phyloP scores from a whole-genome alignment of 75 land plant species.

The Sequoiadendron giganteum region DNA sequence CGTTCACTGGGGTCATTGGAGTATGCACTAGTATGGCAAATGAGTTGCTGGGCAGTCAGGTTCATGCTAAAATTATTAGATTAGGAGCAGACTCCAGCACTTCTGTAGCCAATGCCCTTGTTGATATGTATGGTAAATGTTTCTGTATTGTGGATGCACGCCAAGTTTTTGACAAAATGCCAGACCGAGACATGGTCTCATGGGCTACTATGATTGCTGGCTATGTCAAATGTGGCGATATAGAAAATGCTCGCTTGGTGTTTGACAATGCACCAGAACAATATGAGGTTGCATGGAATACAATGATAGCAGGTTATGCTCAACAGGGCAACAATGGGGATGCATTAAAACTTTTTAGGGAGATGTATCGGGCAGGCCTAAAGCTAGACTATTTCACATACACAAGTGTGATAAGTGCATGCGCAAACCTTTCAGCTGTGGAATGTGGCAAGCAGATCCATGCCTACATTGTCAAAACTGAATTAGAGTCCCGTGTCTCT shows the following conservation, averaged over 20 bases:
- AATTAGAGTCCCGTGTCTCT: constrained; percentile 14
- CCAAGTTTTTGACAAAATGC: constrained; percentile 24
- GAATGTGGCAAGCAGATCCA: constrained; percentile 30
- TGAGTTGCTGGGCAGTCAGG: constrained; percentile 23
- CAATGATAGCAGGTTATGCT: constrained; percentile 27
- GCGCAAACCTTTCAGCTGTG: constrained; percentile 16
- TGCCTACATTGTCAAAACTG: constrained; percentile 18
- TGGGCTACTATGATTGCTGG: constrained; percentile 38
- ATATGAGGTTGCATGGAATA: constrained; percentile 38
- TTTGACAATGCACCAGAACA: constrained; percentile 12
- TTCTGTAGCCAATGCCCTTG: constrained; percentile 23
- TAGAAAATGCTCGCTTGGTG: constrained; percentile 19
- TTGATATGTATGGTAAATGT: constrained; percentile 53
- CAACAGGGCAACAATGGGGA: constrained; percentile 23
- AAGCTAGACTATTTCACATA: constrained; percentile 28
- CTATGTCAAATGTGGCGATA: constrained; percentile 35
- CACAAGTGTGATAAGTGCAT: constrained; percentile 29
- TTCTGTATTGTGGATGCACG: constrained; percentile 23
- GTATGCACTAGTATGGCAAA: constrained; percentile 16
- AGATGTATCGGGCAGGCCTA: constrained; percentile 35
- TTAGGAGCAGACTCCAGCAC: constrained; percentile 7
- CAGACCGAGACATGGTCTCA: constrained; percentile 17
- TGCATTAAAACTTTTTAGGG: constrained; percentile 31
- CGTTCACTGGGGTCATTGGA: constrained; percentile 17
- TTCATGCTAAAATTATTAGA: constrained; percentile 25